These are phyloP conservation scores for Pseudogymnoascus sp. DNA, from an alignment of 2,329 filamentous ascomycete species.

Conservation along the genomic window DNA sequence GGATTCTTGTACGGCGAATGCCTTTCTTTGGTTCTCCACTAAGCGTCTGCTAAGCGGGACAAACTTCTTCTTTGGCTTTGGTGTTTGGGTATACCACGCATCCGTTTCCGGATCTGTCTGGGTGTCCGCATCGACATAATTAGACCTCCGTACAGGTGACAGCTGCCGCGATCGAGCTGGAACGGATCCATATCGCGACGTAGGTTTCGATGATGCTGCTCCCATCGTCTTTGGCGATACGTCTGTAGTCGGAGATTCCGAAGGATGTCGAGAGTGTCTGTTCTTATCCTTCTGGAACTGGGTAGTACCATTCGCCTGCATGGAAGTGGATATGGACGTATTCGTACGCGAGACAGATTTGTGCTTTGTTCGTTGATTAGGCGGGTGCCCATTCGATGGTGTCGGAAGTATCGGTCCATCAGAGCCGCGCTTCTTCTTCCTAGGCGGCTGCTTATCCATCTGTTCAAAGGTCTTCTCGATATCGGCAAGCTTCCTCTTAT, in stretches of 20 bases:
- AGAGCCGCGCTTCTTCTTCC: conserved; percentile 56
- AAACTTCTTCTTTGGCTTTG: conserved; percentile 20
- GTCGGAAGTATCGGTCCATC: conserved; percentile 35
- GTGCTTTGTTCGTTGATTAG: conserved; percentile 26
- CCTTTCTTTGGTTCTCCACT: conserved; percentile 24
- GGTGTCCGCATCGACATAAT: conserved; percentile 24
- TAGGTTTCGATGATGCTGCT: conserved; percentile 17
- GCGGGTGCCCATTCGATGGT: conserved; percentile 14
- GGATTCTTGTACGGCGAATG: conserved; percentile 17
- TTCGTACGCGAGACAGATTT: conserved; percentile 22
- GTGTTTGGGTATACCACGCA: conserved; percentile 25
- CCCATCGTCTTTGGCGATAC: conserved; percentile 22
- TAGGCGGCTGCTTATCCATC: conserved; percentile 51
- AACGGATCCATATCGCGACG: conserved; percentile 15
- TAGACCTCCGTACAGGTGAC: conserved; percentile 16
- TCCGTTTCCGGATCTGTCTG: conserved; percentile 27
- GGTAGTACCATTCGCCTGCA: conserved; percentile 16
- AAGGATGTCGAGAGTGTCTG: conserved; percentile 25
- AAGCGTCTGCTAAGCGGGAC: conserved; percentile 25
- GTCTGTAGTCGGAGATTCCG: conserved; percentile 24
- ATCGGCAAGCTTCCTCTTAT: conserved; percentile 60
- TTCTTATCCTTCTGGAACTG: conserved; percentile 25
- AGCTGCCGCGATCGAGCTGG: conserved; percentile 19
- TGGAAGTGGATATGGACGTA: background rate
- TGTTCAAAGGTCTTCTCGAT: conserved; percentile 56